phyloP scores from a whole-genome alignment of 331 rosid genomes.

The Ulmus americana region DNA sequence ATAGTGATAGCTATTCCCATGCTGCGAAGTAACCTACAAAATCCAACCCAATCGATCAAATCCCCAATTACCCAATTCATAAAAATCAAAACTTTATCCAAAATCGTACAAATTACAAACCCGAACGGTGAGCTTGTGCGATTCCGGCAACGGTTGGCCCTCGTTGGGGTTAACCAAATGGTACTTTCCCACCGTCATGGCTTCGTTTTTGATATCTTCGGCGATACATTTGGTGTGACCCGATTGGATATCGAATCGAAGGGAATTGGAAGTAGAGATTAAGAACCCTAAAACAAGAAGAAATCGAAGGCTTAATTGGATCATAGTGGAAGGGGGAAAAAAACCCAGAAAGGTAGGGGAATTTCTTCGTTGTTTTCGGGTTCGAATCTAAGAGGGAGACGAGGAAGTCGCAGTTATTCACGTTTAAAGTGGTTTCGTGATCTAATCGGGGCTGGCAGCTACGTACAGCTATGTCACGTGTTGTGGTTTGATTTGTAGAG shows the following conservation, averaged over 20 bases:
- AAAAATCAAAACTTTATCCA: not conserved
- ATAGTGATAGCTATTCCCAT: slow-evolving; percentile 53
- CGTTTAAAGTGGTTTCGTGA: too few relatives aligned
- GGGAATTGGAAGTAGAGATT: slow-evolving; percentile 42
- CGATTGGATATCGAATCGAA: slow-evolving; percentile 72
- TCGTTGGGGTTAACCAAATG: slow-evolving; percentile 46
- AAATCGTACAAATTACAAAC: slow-evolving; percentile 23
- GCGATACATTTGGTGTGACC: slow-evolving; percentile 76
- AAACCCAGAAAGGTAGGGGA: not conserved
- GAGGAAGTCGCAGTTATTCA: not conserved
- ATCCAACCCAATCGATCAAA: not conserved
- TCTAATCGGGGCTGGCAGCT: too few relatives aligned
- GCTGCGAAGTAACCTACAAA: slow-evolving; percentile 60
- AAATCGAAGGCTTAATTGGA: slow-evolving; percentile 12
- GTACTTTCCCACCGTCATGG: slow-evolving; percentile 86
- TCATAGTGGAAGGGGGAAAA: slow-evolving; percentile 1
- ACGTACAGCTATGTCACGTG: slow-evolving; percentile 9
- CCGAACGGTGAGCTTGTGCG: slow-evolving; percentile 71
- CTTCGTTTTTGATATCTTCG: slow-evolving; percentile 64
- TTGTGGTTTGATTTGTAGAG: not conserved
- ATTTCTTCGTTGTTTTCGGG: slow-evolving; percentile 13
- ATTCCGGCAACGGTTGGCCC: slow-evolving; percentile 51
- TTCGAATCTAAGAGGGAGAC: not conserved
- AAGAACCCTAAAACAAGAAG: slow-evolving; percentile 36
- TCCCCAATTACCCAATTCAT: not conserved